These are phyloP conservation scores for Pistacia vera DNA, from an alignment of 345 rosid species.

Conservation along the genomic window DNA sequence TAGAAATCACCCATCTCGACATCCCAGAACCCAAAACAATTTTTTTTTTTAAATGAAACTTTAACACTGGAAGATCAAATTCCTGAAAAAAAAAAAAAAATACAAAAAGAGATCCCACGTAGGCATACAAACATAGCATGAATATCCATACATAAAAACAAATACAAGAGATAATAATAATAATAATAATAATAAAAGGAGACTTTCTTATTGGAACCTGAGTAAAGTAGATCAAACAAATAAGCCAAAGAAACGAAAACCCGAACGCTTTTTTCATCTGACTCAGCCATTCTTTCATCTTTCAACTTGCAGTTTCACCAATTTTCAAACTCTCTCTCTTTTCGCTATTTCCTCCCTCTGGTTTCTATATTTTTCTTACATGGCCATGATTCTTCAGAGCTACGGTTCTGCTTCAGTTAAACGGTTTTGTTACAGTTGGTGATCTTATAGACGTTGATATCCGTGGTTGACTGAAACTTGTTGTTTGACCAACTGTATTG, in stretches of 20 bases:
- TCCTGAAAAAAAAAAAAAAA: neutral
- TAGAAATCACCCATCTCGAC: neutral
- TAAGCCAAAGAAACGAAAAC: conserved; percentile 82
- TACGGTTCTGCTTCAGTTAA: neutral
- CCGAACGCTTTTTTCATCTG: conserved; percentile 72
- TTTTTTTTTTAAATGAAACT: neutral
- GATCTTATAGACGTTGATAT: conserved; percentile 19
- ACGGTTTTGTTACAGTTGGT: neutral
- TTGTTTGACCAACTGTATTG: neutral
- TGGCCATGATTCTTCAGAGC: neutral
- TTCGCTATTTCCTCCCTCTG: neutral
- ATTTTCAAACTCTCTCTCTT: neutral
- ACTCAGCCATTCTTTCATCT: conserved; percentile 65
- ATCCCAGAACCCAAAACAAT: neutral
- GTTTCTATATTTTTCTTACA: neutral
- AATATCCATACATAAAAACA: too few relatives aligned
- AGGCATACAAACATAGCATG: neutral
- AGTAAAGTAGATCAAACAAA: conserved; percentile 90
- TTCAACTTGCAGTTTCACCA: conserved; percentile 1
- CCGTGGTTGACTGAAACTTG: neutral
- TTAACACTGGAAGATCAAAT: neutral
- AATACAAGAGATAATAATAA: too few relatives aligned
- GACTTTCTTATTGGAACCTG: conserved; percentile 49
- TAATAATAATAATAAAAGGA: conserved; percentile 1
- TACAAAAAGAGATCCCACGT: neutral